A percentile compares a stretch with the other conserved stretches of the same genome.
These are phyloP conservation scores for Skeletonema potamos DNA, from an alignment of 108 stramenopile species.

Conservation along the genomic window DNA sequence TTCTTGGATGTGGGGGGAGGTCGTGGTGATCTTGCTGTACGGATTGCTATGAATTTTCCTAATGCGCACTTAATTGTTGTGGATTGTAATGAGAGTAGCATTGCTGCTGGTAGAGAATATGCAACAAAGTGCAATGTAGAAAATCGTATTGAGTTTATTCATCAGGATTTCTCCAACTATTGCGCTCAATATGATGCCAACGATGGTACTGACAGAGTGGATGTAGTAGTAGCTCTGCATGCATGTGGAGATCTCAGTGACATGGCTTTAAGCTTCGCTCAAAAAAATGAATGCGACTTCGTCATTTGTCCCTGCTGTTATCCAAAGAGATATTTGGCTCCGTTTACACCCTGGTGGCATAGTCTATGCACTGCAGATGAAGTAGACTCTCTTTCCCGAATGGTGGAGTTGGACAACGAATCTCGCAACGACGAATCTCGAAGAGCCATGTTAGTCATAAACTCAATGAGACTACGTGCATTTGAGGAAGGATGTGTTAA, in stretches of 20 bases:
- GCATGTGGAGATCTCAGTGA: constrained; percentile 72
- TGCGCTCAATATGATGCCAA: constrained; percentile 47
- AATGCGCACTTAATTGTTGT: constrained; percentile 45
- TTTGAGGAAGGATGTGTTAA: constrained; percentile 16
- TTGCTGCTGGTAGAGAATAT: constrained; percentile 43
- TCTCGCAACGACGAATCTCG: constrained; percentile 7
- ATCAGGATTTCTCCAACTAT: constrained; percentile 34
- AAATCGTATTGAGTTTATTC: constrained; percentile 16
- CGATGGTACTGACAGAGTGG: constrained; percentile 41
- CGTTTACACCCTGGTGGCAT: constrained; percentile 30
- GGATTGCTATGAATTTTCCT: constrained; percentile 41
- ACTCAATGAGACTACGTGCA: constrained; percentile 24
- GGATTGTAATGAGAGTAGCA: constrained; percentile 53
- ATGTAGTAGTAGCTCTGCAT: constrained; percentile 61
- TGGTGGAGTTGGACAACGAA: constrained; percentile 35
- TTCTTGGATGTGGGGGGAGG: constrained; percentile 69
- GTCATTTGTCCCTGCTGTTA: constrained; percentile 70
- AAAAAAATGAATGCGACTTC: constrained; percentile 43
- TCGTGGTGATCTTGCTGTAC: constrained; percentile 60
- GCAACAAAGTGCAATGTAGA: constrained; percentile 15
- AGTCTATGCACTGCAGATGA: constrained; percentile 17
- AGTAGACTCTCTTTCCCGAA: constrained; percentile 19
- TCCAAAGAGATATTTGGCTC: constrained; percentile 26
- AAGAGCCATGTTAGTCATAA: constrained; percentile 33
- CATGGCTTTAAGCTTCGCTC: constrained; percentile 55